A percentile compares a stretch with the other conserved stretches of the same genome.
Evolutionary conservation across 2,329 filamentous ascomycete species (phyloP).

Genomic region (Clonostachys solani): DNA sequence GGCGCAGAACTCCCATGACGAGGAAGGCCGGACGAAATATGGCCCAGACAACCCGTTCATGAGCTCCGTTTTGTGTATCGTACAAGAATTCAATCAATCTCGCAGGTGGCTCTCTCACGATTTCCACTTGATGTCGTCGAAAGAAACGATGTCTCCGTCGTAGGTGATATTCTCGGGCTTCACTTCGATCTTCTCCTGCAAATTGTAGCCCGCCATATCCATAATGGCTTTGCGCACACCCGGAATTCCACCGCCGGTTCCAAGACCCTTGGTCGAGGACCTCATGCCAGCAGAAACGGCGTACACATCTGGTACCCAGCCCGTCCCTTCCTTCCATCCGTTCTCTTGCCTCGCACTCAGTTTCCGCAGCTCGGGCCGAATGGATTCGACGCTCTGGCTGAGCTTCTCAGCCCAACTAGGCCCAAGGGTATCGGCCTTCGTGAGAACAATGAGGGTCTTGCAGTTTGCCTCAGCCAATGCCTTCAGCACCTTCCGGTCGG

Average conservation of each 20-base stretch:
- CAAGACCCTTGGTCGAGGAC: constrained; percentile 16
- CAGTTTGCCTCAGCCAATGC: constrained; percentile 39
- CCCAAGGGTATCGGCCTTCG: constrained; percentile 49
- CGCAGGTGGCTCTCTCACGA: too few relatives aligned
- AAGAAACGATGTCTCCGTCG: constrained; percentile 27
- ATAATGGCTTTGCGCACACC: constrained; percentile 31
- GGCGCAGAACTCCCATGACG: too few relatives aligned
- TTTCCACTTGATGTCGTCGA: constrained; percentile 31
- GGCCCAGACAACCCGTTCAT: too few relatives aligned
- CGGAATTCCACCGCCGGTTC: constrained; percentile 30
- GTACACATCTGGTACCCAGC: constrained; percentile 22
- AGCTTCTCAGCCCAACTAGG: constrained; percentile 20
- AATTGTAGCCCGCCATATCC: constrained; percentile 29
- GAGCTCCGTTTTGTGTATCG: too few relatives aligned
- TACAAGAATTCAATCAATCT: too few relatives aligned
- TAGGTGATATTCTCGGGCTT: constrained; percentile 28
- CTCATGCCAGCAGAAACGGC: constrained; percentile 30
- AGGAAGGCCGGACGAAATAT: too few relatives aligned
- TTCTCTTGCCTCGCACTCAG: constrained; percentile 14
- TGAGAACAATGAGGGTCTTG: constrained; percentile 45
- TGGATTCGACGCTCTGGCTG: constrained; percentile 11
- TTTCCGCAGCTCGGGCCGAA: constrained; percentile 20
- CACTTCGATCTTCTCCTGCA: constrained; percentile 21
- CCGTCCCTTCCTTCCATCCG: constrained; percentile 19
- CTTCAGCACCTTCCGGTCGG: constrained; percentile 41